Percentiles rank a stretch among this genome's conserved stretches.
Evolutionary conservation across 805 yeast species (phyloP).

Genomic region (Monosporozyma unispora): DNA sequence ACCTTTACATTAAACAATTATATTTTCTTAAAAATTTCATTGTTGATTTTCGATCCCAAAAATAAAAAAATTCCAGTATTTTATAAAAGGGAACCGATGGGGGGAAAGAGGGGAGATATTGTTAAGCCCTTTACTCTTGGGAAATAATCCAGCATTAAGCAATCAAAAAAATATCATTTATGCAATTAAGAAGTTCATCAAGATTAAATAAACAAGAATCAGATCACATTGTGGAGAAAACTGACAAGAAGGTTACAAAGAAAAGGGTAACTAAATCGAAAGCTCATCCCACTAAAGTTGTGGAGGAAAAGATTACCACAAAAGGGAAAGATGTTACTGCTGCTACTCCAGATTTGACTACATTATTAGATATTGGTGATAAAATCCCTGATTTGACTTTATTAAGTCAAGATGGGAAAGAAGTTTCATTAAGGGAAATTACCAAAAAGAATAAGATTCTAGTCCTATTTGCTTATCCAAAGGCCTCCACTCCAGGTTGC

Average conservation of each 20-base stretch:
- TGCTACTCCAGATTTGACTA: not conserved
- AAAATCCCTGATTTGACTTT: constrained; percentile 56
- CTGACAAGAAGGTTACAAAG: not conserved
- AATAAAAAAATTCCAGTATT: not conserved
- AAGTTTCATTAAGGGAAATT: constrained; percentile 40
- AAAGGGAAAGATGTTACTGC: not conserved
- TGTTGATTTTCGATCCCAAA: too few species aligned
- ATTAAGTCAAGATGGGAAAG: constrained; percentile 60
- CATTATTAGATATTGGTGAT: constrained; percentile 40
- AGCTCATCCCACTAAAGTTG: not conserved
- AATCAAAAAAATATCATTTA: not conserved
- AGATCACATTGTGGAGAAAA: constrained; percentile 2
- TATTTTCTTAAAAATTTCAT: too few species aligned
- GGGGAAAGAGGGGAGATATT: not conserved
- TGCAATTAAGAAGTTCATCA: constrained; percentile 27
- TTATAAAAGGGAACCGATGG: too few species aligned
- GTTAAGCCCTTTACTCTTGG: not conserved
- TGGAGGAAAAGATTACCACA: not conserved
- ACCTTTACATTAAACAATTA: too few species aligned
- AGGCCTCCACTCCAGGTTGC: constrained; percentile 93
- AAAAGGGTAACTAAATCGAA: not conserved
- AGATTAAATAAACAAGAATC: constrained; percentile 15
- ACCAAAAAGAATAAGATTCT: constrained; percentile 37
- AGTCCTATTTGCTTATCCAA: constrained; percentile 72
- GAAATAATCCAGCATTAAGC: not conserved